Percentiles rank a stretch among this genome's conserved stretches.
These are phyloP conservation scores for Tubosaeta brunneosetosa DNA, from an alignment of 768 basidiomycete species.

Conservation along the genomic window DNA sequence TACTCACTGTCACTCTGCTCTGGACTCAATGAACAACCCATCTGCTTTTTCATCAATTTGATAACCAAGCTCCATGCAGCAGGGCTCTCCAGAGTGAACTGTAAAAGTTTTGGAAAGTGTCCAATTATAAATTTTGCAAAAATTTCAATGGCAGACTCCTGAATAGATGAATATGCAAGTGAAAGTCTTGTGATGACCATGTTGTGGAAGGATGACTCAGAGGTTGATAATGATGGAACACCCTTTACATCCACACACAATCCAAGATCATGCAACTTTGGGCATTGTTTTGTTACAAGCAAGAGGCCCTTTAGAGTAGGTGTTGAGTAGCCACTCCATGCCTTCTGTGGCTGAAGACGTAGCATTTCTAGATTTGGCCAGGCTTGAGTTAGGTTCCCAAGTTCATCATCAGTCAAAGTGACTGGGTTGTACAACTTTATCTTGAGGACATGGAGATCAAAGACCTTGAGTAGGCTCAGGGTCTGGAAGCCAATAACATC, in stretches of 20 bases:
- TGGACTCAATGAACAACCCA: no score
- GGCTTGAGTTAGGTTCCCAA: background rate
- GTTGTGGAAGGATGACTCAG: background rate
- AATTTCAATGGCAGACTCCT: background rate
- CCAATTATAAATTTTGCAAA: background rate
- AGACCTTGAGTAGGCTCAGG: background rate
- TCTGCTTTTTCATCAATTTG: no score
- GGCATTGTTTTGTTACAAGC: background rate
- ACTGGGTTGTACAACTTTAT: background rate
- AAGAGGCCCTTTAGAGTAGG: background rate
- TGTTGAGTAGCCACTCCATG: background rate
- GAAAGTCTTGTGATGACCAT: background rate
- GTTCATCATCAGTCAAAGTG: background rate
- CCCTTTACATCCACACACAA: no score
- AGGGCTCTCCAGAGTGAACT: no score
- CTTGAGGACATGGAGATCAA: background rate
- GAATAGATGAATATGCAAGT: background rate
- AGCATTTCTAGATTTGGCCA: background rate
- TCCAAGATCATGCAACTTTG: no score
- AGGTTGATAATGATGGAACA: background rate
- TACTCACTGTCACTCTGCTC: no score
- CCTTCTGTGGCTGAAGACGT: background rate
- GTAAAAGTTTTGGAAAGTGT: background rate
- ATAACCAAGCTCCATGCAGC: no score
- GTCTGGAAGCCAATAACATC: background rate